Evolutionary conservation across 2,329 filamentous ascomycete genomes (phyloP), one percentile per base, ranked within the genome.

Genomic region (Dactylellina drechsleri): DNA sequence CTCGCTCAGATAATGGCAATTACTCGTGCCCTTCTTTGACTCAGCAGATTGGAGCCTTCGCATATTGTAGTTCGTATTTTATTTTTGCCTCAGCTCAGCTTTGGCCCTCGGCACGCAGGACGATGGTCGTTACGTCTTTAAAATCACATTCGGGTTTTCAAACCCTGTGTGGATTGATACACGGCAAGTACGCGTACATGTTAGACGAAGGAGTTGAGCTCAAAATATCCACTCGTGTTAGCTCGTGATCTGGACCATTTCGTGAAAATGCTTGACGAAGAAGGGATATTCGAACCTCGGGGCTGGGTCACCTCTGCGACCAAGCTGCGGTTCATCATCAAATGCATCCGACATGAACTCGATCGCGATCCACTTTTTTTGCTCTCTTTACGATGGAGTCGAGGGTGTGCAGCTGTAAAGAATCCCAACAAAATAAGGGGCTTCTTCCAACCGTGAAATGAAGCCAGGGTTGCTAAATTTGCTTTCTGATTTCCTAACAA

Each of bases 61-160:
- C 13, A 54, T 18, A 12, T 12, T 58, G 16, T 47, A 23, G 23
- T 52, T 54, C 45, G 49, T 20, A 60, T 7, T 52, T 52, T 49
- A 16, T 59, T 62, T 75, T 75, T 75, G 71, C 71, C 71, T 75
- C 71, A 75, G 53, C 71, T 70, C 40, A 56, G 66, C 49, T 68
- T 50, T 60, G 53, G 52, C 54, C n/a, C 18, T 36, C 31, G 15
- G n/a, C 52, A 52, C 47, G n/a, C 18, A 36, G 31, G 31, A 36
- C 31, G 31, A 20, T 23, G 3, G 43, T 47, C 1, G 43, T 18
- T 47, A 47, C 13, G 13, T 50, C n/a, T 13, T 41, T 20, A n/a
- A 15, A 62, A 59, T 71, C 52, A 59, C 53, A 58, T 57, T 65
- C 52, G 53, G 43, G 49, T 58, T 50, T 61, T 57, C 49, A 57